Base-by-base conservation (phyloP, 345 rosid species). In the Brassica nigra region DNA sequence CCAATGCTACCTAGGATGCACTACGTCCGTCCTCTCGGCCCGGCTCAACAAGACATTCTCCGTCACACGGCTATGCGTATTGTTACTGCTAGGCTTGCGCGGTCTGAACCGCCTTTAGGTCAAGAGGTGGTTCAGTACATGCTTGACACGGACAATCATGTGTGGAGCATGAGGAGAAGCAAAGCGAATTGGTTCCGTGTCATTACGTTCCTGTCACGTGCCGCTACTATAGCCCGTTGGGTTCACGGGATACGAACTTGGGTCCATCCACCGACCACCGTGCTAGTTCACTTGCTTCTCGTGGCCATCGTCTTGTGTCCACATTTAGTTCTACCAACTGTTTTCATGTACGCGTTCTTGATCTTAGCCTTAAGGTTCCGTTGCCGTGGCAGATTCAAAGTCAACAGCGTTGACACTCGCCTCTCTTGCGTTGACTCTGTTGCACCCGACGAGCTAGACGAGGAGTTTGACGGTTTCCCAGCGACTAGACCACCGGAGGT, bases 121-220 rank as follows among this genome's bases (percentile, higher is more conserved):
- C 97, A 88, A 75, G 97, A 92, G 71, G 96, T 92, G 80, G 98
- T 92, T 16, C 97, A 89, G 15, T 90, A 73, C 83, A 82, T 92
- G 94, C 66, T 94, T 29, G 98, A 94, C 54, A 84, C 86, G 28
- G 98, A 94, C 72, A 87, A 90, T 4, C 97, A 92, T 81, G 82
- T 89, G 81, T 94, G 96, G 97, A 94, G 98, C 85, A 85, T 94
- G 96, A 86, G 98, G 78, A 83, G 89, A 70, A 94, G 95, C 87
- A 92, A 92, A 83, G 97, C 95, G 0, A 92, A 94, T 67, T 94
- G 98, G 98, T 92, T 89, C 76, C 84, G 97, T 47, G 88, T 90
- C 5, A 88, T 90, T 23, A 87, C 92, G 18, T 92, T 90, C 66
- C 82, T 94, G 78, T 78, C 95, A 44, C 88, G 87, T 3, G 89